A percentile compares a stretch with the other conserved stretches of the same genome.
Conservation (phyloP, 1,284 basidiomycete species). For the Trichosporon sp. region DNA sequence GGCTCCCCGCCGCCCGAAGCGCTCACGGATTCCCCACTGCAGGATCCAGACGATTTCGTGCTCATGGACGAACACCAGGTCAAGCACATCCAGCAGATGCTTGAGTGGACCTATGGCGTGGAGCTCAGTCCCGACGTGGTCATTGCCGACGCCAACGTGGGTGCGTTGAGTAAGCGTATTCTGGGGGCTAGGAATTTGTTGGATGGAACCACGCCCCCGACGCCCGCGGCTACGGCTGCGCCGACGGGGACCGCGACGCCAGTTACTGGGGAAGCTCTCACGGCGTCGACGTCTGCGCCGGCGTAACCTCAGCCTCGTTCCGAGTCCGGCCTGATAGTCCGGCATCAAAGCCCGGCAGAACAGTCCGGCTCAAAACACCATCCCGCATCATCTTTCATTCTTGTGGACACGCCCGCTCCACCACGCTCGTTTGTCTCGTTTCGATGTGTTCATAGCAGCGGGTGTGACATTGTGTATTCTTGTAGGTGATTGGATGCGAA, state of each 20-base stretch:
- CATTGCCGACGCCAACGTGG: slow-evolving; percentile 88
- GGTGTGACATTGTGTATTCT: too few relatives aligned
- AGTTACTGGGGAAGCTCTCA: background rate
- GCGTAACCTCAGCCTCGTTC: too few relatives aligned
- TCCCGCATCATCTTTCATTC: too few relatives aligned
- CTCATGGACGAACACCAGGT: slow-evolving; percentile 92
- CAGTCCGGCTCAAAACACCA: background rate
- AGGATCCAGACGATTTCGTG: slow-evolving; percentile 86
- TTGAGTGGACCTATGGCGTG: slow-evolving; percentile 79
- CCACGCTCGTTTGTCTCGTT: background rate
- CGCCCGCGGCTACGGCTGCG: background rate
- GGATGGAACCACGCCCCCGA: slow-evolving; percentile 12
- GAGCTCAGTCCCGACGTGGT: slow-evolving; percentile 88
- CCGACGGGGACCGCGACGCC: background rate
- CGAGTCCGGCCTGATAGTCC: too few relatives aligned
- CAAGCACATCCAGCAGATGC: slow-evolving; percentile 75
- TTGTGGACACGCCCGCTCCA: too few relatives aligned
- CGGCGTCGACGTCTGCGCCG: too few relatives aligned
- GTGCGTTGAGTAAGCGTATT: slow-evolving; percentile 77
- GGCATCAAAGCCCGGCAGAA: too few relatives aligned
- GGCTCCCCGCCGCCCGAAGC: slow-evolving; percentile 34
- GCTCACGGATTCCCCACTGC: slow-evolving; percentile 32
- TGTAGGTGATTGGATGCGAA: background rate
- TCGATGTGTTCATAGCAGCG: background rate
- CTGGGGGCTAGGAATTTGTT: slow-evolving; percentile 70